Base-by-base conservation (phyloP, 352 stramenopile genomes). In the Phytophthora pistaciae region DNA sequence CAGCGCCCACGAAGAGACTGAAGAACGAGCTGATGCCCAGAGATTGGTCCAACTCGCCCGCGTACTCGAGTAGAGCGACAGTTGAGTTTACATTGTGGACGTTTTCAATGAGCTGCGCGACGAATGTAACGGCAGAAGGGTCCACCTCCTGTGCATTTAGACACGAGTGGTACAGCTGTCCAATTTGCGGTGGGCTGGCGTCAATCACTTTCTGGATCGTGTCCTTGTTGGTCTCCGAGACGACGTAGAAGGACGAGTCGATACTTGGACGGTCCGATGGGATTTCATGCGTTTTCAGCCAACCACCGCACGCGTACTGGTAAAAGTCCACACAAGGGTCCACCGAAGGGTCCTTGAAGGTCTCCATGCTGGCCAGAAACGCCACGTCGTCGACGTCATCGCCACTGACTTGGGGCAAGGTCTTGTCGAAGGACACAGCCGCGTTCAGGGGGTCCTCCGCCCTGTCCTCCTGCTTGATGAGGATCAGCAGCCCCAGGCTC, bases 311-410 rank as follows among this genome's bases (percentile, higher is more conserved):
- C 18, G 87, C 86, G 70, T 92, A 92, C 58, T 83, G 66, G 71
- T 91, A 93, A 62, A 95, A 95, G 50, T 95, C 85, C 2, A 84
- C 69, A 60, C 88, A 95, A 38, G 88, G 88, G 56, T 94, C 84
- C 10, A 72, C 73, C 1, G 62, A 72, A 38, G 61, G 57, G 66
- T 94, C 85, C 62, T 91, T 89, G 44, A 83, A 84, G 6, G 72
- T 64, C 20, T 88, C 75, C 36, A 90, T 53, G 21, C 5, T 60
- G 27, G 73, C 64, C 49, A 80, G 79, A 72, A 91, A 92, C 1
- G 73, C 78, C n/a, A 66, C 60, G 53, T 85, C 66, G 3, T 62
- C 25, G 5, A 29, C 31, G 27, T 64, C 68, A 50, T 67, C 68
- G 23, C 18, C 18, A n/a, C n/a, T 9, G 7, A 23, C 42, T 23